Evolutionary conservation across 2,329 filamentous ascomycete species (phyloP).

Genomic region (Talaromyces sp.): DNA sequence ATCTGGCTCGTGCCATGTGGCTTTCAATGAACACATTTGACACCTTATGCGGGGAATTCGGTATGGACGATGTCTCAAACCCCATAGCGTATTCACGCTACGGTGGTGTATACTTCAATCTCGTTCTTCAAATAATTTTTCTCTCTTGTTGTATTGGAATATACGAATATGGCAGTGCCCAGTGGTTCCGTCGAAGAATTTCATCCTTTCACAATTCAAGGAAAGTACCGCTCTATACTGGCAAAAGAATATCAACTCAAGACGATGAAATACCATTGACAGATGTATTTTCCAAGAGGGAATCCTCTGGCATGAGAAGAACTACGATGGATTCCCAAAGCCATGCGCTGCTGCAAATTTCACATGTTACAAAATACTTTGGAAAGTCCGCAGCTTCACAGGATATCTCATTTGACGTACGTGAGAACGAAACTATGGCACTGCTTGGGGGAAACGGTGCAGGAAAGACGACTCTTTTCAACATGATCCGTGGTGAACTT

Average conservation of each 20-base stretch:
- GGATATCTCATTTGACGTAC: conserved; percentile 78
- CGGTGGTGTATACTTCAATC: conserved; percentile 78
- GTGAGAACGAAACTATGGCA: conserved; percentile 77
- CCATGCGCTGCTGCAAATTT: conserved; percentile 67
- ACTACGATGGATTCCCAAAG: conserved; percentile 28
- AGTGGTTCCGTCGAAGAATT: background rate
- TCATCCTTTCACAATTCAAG: background rate
- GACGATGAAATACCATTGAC: conserved; percentile 38
- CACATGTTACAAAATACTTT: conserved; percentile 77
- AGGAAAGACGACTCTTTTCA: conserved; percentile 86
- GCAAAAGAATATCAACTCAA: conserved; percentile 41
- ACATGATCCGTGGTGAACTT: conserved; percentile 82
- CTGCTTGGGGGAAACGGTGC: conserved; percentile 87
- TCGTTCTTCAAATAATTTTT: conserved; percentile 57
- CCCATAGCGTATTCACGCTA: conserved; percentile 69
- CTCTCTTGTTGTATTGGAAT: background rate
- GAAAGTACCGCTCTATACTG: background rate
- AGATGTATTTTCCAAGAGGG: background rate
- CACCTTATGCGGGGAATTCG: conserved; percentile 57
- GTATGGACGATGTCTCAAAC: conserved; percentile 57
- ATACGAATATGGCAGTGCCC: background rate
- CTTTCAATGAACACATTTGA: conserved; percentile 79
- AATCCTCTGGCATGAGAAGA: background rate
- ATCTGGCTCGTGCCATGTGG: conserved; percentile 68
- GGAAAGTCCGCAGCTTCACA: conserved; percentile 74